Evolutionary conservation across 2,329 filamentous ascomycete genomes (phyloP).

Genomic region (Nectriaceae sp.): DNA sequence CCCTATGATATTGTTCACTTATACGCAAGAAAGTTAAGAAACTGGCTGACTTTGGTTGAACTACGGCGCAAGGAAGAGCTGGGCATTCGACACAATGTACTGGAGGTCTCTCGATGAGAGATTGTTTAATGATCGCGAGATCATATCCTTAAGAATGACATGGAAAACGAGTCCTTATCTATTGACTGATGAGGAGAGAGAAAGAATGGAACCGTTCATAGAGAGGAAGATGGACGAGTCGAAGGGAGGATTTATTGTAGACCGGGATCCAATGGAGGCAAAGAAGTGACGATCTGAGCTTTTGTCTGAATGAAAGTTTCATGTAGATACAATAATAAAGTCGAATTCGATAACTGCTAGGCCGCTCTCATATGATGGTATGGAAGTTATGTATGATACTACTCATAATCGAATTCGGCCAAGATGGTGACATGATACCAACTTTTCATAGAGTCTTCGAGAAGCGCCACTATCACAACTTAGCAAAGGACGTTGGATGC

Average conservation of each 20-base stretch:
- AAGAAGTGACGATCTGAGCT: too few species aligned
- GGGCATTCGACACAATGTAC: slow-evolving; percentile 38
- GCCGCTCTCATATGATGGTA: too few species aligned
- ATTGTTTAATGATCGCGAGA: slow-evolving; percentile 28
- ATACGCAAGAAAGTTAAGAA: slow-evolving; percentile 41
- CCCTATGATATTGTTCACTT: slow-evolving; percentile 24
- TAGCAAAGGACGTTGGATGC: too few species aligned
- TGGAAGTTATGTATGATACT: too few species aligned
- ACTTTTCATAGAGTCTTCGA: too few species aligned
- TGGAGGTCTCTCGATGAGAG: slow-evolving; percentile 38
- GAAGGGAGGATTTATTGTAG: slow-evolving; percentile 23
- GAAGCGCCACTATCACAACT: too few species aligned
- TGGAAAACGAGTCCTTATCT: slow-evolving; percentile 32
- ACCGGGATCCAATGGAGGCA: too few species aligned
- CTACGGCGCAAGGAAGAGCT: slow-evolving; percentile 38
- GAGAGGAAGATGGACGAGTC: slow-evolving; percentile 33
- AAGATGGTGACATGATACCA: too few species aligned
- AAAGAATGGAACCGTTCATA: slow-evolving; percentile 33
- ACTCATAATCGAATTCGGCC: too few species aligned
- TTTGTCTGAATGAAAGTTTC: too few species aligned
- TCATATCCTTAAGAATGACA: slow-evolving; percentile 8
- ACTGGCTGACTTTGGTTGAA: slow-evolving; percentile 34
- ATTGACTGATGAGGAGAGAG: slow-evolving; percentile 26
- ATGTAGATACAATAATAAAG: too few species aligned
- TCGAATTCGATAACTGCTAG: too few species aligned